Evolutionary conservation across 2,329 filamentous ascomycete species (phyloP).

Genomic region (Atkinsonella hypoxylon): DNA sequence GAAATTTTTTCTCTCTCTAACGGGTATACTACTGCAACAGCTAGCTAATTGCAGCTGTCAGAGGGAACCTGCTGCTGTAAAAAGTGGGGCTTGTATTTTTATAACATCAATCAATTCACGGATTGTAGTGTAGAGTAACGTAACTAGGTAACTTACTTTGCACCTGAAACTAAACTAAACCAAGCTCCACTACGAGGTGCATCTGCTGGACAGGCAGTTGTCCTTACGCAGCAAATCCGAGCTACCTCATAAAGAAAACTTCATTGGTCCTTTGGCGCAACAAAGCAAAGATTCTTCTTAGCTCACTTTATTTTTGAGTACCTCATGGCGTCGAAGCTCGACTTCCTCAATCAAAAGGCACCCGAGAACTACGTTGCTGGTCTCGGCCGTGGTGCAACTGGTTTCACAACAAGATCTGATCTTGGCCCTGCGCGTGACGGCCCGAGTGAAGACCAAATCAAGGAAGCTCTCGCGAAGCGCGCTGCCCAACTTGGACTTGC

Average conservation of each 20-base stretch:
- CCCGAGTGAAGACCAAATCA: slow-evolving; percentile 95
- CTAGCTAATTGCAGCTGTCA: too few species aligned
- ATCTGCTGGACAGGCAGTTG: not conserved
- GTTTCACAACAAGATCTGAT: slow-evolving; percentile 95
- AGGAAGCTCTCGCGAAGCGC: slow-evolving; percentile 89
- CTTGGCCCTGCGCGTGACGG: slow-evolving; percentile 89
- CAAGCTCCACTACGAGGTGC: not conserved
- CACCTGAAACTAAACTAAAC: too few species aligned
- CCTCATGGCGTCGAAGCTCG: slow-evolving; percentile 45
- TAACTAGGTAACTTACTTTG: too few species aligned
- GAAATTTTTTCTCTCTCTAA: too few species aligned
- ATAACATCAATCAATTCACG: too few species aligned
- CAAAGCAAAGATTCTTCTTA: not conserved
- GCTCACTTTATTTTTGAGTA: not conserved
- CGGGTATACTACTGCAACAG: too few species aligned
- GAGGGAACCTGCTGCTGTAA: too few species aligned
- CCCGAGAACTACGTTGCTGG: slow-evolving; percentile 89
- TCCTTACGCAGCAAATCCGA: not conserved
- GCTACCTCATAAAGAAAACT: not conserved
- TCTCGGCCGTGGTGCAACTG: slow-evolving; percentile 92
- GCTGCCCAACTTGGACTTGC: slow-evolving; percentile 69
- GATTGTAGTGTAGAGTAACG: too few species aligned
- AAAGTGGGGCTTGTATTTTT: too few species aligned
- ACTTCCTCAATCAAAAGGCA: slow-evolving; percentile 79
- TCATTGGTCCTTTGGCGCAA: too few species aligned